Evolutionary conservation across 2,329 filamentous ascomycete genomes (phyloP).

Genomic region (Alternaria alternata): DNA sequence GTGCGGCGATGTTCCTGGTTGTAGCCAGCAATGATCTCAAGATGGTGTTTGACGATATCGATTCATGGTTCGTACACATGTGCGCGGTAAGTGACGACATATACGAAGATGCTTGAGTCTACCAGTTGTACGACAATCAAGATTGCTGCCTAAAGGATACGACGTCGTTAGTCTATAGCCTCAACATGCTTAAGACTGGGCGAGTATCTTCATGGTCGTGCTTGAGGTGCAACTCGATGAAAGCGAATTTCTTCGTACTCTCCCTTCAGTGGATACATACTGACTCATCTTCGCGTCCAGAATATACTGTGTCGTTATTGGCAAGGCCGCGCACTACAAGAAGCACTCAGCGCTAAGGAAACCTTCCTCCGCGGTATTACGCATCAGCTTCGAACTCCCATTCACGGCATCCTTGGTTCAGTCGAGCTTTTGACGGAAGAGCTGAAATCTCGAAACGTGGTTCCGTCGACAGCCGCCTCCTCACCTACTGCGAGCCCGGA

Average conservation of each 20-base stretch:
- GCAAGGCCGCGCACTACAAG: constrained; percentile 51
- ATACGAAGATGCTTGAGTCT: no score
- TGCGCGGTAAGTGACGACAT: constrained; percentile 39
- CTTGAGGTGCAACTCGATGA: no score
- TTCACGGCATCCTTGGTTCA: constrained; percentile 57
- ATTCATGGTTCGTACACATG: constrained; percentile 56
- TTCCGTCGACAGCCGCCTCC: constrained; percentile 15
- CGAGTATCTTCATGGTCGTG: no score
- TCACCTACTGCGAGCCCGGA: constrained; percentile 21
- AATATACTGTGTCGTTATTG: constrained; percentile 50
- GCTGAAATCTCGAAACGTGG: constrained; percentile 35
- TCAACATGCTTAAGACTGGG: no score
- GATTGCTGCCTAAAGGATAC: no score
- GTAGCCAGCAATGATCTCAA: constrained; percentile 54
- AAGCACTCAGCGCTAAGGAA: constrained; percentile 56
- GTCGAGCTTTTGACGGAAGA: constrained; percentile 56
- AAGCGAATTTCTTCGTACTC: no score
- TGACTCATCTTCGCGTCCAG: not conserved
- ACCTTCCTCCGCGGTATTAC: constrained; percentile 57
- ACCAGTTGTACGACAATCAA: no score
- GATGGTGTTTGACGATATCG: constrained; percentile 57
- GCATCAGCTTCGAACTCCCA: constrained; percentile 59
- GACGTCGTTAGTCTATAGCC: no score
- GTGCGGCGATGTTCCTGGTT: constrained; percentile 46
- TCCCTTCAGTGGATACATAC: not conserved